Evolutionary conservation across 1,139 yeast genomes (phyloP).

Genomic region (Scheffersomyces titani): DNA sequence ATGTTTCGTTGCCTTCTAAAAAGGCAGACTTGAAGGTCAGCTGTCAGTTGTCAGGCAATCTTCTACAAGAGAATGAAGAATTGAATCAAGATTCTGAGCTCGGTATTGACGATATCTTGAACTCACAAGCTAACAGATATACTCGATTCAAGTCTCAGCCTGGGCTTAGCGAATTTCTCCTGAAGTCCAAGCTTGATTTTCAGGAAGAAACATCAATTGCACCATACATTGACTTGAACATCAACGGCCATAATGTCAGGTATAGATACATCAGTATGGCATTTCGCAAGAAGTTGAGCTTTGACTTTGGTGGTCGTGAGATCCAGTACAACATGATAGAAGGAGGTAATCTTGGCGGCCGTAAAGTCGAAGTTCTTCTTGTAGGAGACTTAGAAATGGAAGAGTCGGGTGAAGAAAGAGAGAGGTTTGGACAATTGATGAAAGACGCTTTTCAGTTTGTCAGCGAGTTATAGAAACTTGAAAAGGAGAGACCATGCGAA

Average conservation of each 20-base stretch:
- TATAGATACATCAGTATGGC: conserved; percentile 47
- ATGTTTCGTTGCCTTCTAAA: conserved; percentile 40
- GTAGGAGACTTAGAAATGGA: conserved; percentile 31
- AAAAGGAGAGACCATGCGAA: no score
- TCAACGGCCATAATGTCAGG: conserved; percentile 35
- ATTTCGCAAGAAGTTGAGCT: conserved; percentile 47
- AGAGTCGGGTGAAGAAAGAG: conserved; percentile 19
- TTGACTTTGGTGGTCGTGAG: conserved; percentile 31
- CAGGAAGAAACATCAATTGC: conserved; percentile 33
- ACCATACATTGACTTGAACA: conserved; percentile 34
- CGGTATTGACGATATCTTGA: conserved; percentile 16
- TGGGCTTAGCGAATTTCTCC: conserved; percentile 45
- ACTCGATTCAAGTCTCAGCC: conserved; percentile 42
- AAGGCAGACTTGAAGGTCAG: conserved; percentile 48
- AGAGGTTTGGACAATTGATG: conserved; percentile 28
- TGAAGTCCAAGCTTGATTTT: conserved; percentile 39
- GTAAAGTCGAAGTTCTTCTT: conserved; percentile 47
- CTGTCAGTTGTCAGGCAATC: conserved; percentile 39
- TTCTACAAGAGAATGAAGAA: conserved; percentile 17
- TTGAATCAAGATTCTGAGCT: conserved; percentile 4
- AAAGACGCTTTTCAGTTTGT: conserved; percentile 28
- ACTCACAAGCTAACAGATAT: conserved; percentile 34
- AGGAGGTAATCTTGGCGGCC: conserved; percentile 59
- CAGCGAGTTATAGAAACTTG: conserved; percentile 14
- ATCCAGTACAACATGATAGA: conserved; percentile 53